These are phyloP conservation scores for Insectozyma bohioensis DNA, from an alignment of 1,139 yeast species.

Conservation along the genomic window DNA sequence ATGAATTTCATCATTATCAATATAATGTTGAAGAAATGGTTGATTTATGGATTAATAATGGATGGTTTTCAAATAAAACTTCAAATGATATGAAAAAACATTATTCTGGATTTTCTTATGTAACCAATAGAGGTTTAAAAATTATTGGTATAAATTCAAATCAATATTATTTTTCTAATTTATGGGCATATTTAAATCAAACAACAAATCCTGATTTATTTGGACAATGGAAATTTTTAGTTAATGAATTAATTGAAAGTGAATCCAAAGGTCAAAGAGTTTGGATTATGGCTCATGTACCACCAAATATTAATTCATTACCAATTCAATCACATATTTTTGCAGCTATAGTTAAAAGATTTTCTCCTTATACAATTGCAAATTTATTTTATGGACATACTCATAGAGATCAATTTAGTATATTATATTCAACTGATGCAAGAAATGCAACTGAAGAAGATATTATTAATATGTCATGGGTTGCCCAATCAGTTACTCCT, in stretches of 20 bases:
- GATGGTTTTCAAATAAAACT: constrained; percentile 32
- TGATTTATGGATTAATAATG: constrained; percentile 50
- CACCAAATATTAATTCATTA: constrained; percentile 55
- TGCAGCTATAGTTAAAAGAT: constrained; percentile 58
- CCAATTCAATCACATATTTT: constrained; percentile 62
- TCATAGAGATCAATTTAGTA: constrained; percentile 65
- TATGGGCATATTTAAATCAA: constrained; percentile 60
- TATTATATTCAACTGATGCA: constrained; percentile 47
- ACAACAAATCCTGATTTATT: constrained; percentile 56
- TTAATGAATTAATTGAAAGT: constrained; percentile 58
- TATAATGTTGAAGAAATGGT: constrained; percentile 63
- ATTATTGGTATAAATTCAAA: constrained; percentile 66
- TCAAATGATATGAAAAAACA: constrained; percentile 31
- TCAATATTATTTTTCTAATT: constrained; percentile 62
- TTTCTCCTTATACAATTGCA: constrained; percentile 68
- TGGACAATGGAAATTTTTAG: constrained; percentile 61
- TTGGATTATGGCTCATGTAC: constrained; percentile 72
- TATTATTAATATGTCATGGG: constrained; percentile 60
- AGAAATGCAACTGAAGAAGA: constrained; percentile 36
- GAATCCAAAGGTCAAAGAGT: constrained; percentile 60
- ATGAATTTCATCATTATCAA: constrained; percentile 42
- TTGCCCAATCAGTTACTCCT: constrained; percentile 70
- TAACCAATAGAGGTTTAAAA: constrained; percentile 56
- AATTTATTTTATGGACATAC: constrained; percentile 72
- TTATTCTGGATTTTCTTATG: constrained; percentile 62